A percentile compares a stretch with the other conserved stretches of the same genome.
Conservation (phyloP, 2,329 filamentous ascomycete genomes). For the Beauveria caledonica region DNA sequence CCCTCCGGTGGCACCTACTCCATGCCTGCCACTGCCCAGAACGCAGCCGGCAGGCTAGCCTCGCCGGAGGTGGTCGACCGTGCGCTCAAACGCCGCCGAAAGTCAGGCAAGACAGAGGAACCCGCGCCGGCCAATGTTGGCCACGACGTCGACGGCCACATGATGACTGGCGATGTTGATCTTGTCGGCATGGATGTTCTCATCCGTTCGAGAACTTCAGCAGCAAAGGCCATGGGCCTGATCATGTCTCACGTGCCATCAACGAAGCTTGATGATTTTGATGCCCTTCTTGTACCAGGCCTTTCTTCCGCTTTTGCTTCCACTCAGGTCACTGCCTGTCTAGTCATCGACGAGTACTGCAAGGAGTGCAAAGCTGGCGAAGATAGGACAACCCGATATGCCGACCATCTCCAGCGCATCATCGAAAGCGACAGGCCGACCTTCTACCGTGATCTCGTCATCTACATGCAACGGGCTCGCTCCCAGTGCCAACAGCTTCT, state of each 20-base stretch:
- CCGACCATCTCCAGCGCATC: slow-evolving; percentile 60
- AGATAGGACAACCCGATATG: slow-evolving; percentile 39
- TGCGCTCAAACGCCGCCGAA: slow-evolving; percentile 67
- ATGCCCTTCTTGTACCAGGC: slow-evolving; percentile 53
- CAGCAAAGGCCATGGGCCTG: slow-evolving; percentile 77
- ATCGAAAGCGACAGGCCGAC: slow-evolving; percentile 73
- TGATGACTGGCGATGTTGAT: slow-evolving; percentile 95
- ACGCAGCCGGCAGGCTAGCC: slow-evolving; percentile 37
- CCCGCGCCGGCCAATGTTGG: slow-evolving; percentile 53
- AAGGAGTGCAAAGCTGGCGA: slow-evolving; percentile 44
- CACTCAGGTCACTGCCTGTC: slow-evolving; percentile 74
- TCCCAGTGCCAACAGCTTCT: slow-evolving; percentile 87
- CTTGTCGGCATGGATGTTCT: slow-evolving; percentile 84
- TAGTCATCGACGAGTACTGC: slow-evolving; percentile 84
- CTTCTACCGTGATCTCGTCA: slow-evolving; percentile 84
- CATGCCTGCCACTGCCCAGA: slow-evolving; percentile 35
- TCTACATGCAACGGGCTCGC: slow-evolving; percentile 79
- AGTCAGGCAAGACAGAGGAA: slow-evolving; percentile 76
- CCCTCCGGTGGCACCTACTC: slow-evolving; percentile 83
- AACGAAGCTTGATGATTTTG: slow-evolving; percentile 53
- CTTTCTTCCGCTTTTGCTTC: slow-evolving; percentile 71
- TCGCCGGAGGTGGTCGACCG: slow-evolving; percentile 51
- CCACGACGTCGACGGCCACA: slow-evolving; percentile 95
- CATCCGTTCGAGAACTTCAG: slow-evolving; percentile 80
- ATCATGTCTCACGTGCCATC: slow-evolving; percentile 72